phyloP scores from a whole-genome alignment of 306 rosid genomes.

The Vigna radiata region DNA sequence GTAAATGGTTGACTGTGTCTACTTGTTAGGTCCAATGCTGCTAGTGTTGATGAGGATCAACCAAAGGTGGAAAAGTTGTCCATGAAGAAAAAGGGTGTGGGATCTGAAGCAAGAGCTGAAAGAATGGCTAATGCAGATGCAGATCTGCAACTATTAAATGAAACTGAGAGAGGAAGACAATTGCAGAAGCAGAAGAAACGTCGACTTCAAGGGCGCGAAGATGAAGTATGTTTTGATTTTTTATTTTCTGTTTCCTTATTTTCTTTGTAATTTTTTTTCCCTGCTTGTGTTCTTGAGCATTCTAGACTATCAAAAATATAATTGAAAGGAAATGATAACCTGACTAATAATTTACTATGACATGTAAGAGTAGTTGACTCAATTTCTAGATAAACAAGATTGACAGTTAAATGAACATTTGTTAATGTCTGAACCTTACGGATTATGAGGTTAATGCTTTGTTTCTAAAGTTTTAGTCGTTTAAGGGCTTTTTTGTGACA shows the following conservation, averaged over 20 bases:
- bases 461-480: constrained; percentile 22
- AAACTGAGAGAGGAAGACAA: constrained; percentile 83
- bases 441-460: constrained; percentile 9
- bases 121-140: constrained; percentile 77
- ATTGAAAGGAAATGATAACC: background rate
- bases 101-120: constrained; percentile 87
- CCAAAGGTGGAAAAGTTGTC: constrained; percentile 72
- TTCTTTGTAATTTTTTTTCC: constrained; percentile 12
- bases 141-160: constrained; percentile 81
- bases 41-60: constrained; percentile 61
- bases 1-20: constrained; percentile 40
- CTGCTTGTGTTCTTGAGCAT: constrained; percentile 11
- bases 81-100: constrained; percentile 81
- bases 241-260: constrained; percentile 36
- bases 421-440: constrained; percentile 19
- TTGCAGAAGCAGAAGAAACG: constrained; percentile 91
- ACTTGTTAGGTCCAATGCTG: constrained; percentile 57
- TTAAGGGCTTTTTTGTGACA: background rate
- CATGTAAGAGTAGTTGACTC: constrained; percentile 11
- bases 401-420: constrained; percentile 8
- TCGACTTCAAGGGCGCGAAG: constrained; percentile 88
- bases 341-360: constrained; percentile 13
- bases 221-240: constrained; percentile 65
- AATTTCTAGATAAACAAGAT: constrained; percentile 3
- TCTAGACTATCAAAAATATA: constrained; percentile 13